Base-by-base conservation (phyloP, 176 grass and related monocot genomes). In the Oropetium thomaeum region DNA sequence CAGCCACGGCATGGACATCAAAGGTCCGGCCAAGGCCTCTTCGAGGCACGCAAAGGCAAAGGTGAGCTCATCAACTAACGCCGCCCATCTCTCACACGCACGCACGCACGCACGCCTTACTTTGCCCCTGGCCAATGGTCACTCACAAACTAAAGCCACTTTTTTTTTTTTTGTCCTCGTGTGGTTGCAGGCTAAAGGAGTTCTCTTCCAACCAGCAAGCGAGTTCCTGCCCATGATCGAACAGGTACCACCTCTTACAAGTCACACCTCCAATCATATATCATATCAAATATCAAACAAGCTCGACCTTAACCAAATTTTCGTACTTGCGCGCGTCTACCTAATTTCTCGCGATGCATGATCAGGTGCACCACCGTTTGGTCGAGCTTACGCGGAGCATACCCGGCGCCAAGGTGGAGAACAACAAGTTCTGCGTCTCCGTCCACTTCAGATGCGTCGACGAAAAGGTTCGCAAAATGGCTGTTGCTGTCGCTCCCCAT, bases 1-100 rank as follows among this genome's bases (percentile, higher is more conserved):
- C 51, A 96, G 93, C 83, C 93, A 96, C 67, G 93, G 93, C 48
- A 96, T 96, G 93, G 93, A 96, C 87, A 96, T 96, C 76, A 87
- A 86, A 71, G 93, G 87, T 3, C 93, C 93, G 8, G 78, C 72
- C 43, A 81, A 75, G 57, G 69, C 79, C 30, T 58, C 81, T 16
- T 32, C 78, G 54, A 77, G 83, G 35, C 78, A 92, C 76, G 74
- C 69, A 22, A 86, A 90, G 78, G 39, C 89, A 16, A 91, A 87
- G 90, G 80, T 89, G 30, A 75, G 32, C 31, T 4, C 3, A 31
- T 87, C 35, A 70, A 40, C 25, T 11, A n/a, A n/a, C n/a, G n/a
- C n/a, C n/a, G n/a, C 11, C 49, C 33, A 15, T 27, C 28, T 27
- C 28, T 3, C 20, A 53, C 16, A 48, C 71, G n/a, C 44, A 29